Base-by-base conservation (phyloP, 768 basidiomycete species). In the Phaeotremella skinneri region DNA sequence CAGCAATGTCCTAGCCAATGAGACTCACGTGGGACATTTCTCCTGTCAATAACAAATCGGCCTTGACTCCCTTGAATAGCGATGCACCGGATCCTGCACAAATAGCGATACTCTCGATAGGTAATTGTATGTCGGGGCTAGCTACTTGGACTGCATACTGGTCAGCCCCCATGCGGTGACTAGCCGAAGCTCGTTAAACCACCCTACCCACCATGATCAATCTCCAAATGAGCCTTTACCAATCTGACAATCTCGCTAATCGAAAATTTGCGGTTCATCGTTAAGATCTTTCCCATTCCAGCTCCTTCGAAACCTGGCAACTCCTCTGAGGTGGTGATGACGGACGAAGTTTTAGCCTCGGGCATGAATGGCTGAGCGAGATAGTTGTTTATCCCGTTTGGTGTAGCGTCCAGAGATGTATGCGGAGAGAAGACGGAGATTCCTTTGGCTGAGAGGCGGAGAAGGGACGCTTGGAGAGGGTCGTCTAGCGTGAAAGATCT, bases 11-110 rank as follows among this genome's bases (percentile, higher is more conserved):
- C 2, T 30, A 50, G 47, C 14, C 27, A 20, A 16, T 27, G 4
- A 11, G 43, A 68, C 74, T 64, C 76, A 91, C 90, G 78, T 94
- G 92, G 20, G 83, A 76, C 88, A 93, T 89, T 79, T 97, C 91
- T 7, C 94, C 94, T 2, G 94, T 97, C 68, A 92, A 81, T 76
- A 89, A 91, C 25, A 92, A 83, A 76, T 96, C 92, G 37, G 91
- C 92, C 47, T 83, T 78, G 37, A 84, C 81, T 49, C 84, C 86
- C 51, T 81, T 76, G 49, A 97, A 82, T 75, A 93, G 11, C 13
- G 56, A 54, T 52, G 23, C 49, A 49, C 91, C 93, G 27, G 87
- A 87, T 32, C 94, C 94, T 32, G 92, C 92, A 76, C 93, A 96
- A 59, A 97, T 86, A 52, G 89, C 92, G 57, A 96, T 82, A 27